A percentile compares a stretch with the other conserved stretches of the same genome.
phyloP scores from a whole-genome alignment of 2,329 filamentous ascomycete genomes.

The Calonectria ilicicola region DNA sequence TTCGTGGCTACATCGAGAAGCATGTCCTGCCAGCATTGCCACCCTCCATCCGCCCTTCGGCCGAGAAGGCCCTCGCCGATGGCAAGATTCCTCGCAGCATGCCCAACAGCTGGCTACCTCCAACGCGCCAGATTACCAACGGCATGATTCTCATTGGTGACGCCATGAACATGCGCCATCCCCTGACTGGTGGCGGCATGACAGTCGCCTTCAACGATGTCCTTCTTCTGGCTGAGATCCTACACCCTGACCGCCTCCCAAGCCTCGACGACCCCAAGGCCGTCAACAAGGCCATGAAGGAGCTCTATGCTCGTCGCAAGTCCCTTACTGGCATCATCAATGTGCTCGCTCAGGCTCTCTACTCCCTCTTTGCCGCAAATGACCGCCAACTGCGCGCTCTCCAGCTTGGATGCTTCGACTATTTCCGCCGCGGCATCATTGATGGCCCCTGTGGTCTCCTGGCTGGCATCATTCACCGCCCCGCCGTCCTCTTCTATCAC shows the following conservation, averaged over 20 bases:
- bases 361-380: slow-evolving; percentile 89
- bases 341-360: slow-evolving; percentile 95
- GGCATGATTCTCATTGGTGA: slow-evolving; percentile 90
- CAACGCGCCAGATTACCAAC: slow-evolving; percentile 66
- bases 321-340: slow-evolving; percentile 89
- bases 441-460: slow-evolving; percentile 86
- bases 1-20: slow-evolving; percentile 85
- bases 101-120: slow-evolving; percentile 95
- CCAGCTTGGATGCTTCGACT: slow-evolving; percentile 90
- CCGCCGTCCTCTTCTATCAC: slow-evolving; percentile 85
- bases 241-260: slow-evolving; percentile 77
- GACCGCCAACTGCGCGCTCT: slow-evolving; percentile 82
- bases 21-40: slow-evolving; percentile 85
- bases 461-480: slow-evolving; percentile 82
- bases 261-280: slow-evolving; percentile 74
- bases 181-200: slow-evolving; percentile 97
- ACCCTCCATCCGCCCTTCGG: slow-evolving; percentile 75
- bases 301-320: slow-evolving; percentile 92
- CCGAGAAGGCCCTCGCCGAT: slow-evolving; percentile 80
- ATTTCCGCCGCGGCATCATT: slow-evolving; percentile 84
- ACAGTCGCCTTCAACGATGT: slow-evolving; percentile 97
- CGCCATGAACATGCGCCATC: slow-evolving; percentile 99
- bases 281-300: slow-evolving; percentile 75
- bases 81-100: slow-evolving; percentile 84
- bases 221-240: slow-evolving; percentile 78